Base-by-base conservation (phyloP, 2,329 filamentous ascomycete genomes). In the Xylaria hypoxylon region DNA sequence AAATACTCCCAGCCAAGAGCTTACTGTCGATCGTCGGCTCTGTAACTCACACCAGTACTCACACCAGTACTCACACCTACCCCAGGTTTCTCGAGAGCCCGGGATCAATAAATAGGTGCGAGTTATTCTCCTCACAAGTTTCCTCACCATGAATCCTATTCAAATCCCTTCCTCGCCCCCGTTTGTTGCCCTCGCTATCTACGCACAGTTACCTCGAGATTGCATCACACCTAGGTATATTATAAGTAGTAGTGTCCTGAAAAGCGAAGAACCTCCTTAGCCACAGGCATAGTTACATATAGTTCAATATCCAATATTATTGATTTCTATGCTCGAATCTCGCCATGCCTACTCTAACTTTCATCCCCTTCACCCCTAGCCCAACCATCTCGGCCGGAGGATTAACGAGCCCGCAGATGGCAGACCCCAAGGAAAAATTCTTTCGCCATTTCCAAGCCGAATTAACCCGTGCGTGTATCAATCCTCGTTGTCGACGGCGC, bases 401-500 rank as follows among this genome's bases (percentile, higher is more conserved):
- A 67, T 72, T 72, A 50, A 68, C 69, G 15, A 69, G 65, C 17
- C 72, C 71, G 63, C 76, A 75, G 52, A 81, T 81, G 79, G 75
- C 77, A 67, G 83, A 86, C 65, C 80, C 88, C 64, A 96, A 94
- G 72, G 90, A 95, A 75, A 88, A 88, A 42, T 97, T 97, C 82
- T 94, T 95, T 78, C 88, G 89, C 72, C 91, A 93, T 76, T 97
- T 97, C 75, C 90, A 93, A 71, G 85, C 89, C 73, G 90, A 92
- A 78, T 87, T 92, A 58, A 87, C 88, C 52, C 85, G 92, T 94
- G 81, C 77, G 83, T 72, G 31, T 45, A 5, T 3, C 10, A 31
- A 38, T 35, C 47, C 15, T 6, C 26, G n/a, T 42, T 2, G 10
- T 8, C 13, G 5, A 38, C n/a, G 51, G 8, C 11, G 17, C 17